Conservation (phyloP, 305 asterid species). For the Ruellia speciosa region DNA sequence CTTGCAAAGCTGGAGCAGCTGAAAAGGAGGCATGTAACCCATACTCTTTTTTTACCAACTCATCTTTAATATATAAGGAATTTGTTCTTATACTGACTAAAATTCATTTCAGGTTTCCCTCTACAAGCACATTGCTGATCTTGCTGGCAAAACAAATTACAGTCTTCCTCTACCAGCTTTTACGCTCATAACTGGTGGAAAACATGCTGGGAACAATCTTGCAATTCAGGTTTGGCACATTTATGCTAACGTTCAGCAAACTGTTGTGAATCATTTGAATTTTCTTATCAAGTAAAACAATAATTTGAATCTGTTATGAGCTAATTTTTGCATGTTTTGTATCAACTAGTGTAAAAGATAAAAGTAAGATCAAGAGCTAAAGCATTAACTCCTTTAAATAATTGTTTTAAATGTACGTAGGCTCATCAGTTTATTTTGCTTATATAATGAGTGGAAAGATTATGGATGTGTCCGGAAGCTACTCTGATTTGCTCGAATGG, state of each 20-base stretch:
- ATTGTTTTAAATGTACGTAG: too few relatives aligned
- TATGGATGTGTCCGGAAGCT: neutral
- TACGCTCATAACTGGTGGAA: conserved; percentile 90
- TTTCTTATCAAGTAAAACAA: too few relatives aligned
- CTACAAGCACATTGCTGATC: conserved; percentile 92
- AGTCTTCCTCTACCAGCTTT: conserved; percentile 87
- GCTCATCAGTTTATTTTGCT: too few relatives aligned
- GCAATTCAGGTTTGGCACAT: conserved; percentile 55
- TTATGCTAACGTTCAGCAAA: neutral
- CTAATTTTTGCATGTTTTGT: too few relatives aligned
- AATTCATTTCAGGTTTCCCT: conserved; percentile 65
- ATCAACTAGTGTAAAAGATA: too few relatives aligned
- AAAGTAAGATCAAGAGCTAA: too few relatives aligned
- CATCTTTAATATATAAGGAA: conserved; percentile 6
- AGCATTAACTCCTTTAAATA: too few relatives aligned
- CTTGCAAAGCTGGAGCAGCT: conserved; percentile 99
- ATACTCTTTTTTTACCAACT: conserved; percentile 3
- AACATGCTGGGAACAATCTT: conserved; percentile 74
- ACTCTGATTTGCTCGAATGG: neutral
- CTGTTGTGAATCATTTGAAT: too few relatives aligned
- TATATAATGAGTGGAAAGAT: too few relatives aligned
- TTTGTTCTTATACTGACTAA: conserved; percentile 16
- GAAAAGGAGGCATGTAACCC: conserved; percentile 73
- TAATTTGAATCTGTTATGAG: too few relatives aligned
- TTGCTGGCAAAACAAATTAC: conserved; percentile 66